Conservation (phyloP, 1,139 yeast species). For the Pichia sp. region DNA sequence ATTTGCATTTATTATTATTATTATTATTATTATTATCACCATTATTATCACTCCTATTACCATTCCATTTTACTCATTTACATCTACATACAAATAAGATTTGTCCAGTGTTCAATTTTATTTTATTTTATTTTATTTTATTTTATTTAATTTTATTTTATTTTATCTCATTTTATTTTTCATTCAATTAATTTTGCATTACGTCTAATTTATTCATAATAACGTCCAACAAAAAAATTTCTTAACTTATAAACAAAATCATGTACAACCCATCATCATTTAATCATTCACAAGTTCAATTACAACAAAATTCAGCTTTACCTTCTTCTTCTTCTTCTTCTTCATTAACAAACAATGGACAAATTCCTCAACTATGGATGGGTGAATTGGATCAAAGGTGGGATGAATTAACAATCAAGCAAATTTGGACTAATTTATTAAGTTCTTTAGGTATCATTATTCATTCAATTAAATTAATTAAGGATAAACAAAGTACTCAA, state of each 20-base stretch:
- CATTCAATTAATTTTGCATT: neutral
- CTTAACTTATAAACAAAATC: neutral
- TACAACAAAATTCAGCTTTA: neutral
- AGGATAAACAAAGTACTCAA: slow-evolving; percentile 26
- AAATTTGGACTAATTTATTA: slow-evolving; percentile 46
- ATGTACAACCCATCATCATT: slow-evolving; percentile 3
- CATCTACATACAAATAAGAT: neutral
- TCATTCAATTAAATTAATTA: slow-evolving; percentile 35
- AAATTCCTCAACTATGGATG: slow-evolving; percentile 51
- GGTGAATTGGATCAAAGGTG: slow-evolving; percentile 74
- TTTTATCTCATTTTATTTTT: too few relatives aligned
- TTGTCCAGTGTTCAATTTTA: too few relatives aligned
- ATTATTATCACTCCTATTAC: too few relatives aligned
- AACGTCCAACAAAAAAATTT: too few relatives aligned
- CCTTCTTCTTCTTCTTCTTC: slow-evolving; percentile 9
- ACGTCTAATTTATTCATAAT: too few relatives aligned
- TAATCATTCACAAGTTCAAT: neutral
- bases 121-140: too few relatives aligned
- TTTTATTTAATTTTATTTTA: too few relatives aligned
- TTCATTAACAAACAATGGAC: slow-evolving; percentile 15
- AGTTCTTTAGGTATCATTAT: slow-evolving; percentile 26
- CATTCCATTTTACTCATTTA: neutral
- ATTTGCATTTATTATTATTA: neutral
- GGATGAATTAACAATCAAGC: slow-evolving; percentile 53
- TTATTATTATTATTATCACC: neutral